A percentile compares a stretch with the other conserved stretches of the same genome.
phyloP scores from a whole-genome alignment of 768 basidiomycete genomes.

The Pleurotus salmoneostramineus region DNA sequence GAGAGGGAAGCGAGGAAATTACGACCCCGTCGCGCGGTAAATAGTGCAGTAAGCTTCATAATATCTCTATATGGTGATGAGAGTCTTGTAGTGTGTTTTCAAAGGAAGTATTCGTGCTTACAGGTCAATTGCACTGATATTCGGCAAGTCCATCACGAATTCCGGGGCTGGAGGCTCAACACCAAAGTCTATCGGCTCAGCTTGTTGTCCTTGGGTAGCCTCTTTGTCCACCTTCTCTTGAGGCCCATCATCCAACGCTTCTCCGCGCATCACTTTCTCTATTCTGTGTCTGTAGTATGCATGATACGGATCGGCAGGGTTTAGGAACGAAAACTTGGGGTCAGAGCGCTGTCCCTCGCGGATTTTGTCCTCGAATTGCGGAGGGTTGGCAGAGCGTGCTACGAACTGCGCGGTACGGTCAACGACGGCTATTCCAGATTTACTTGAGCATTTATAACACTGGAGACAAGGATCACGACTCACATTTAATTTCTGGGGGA shows the following conservation, averaged over 20 bases:
- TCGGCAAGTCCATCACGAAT: constrained; percentile 84
- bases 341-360: constrained; percentile 94
- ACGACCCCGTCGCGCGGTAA: constrained; percentile 89
- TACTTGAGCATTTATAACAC: constrained; percentile 6
- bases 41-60: constrained; percentile 93
- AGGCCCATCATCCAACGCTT: constrained; percentile 57
- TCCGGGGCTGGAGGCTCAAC: constrained; percentile 76
- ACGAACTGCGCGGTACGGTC: constrained; percentile 92
- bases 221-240: constrained; percentile 42
- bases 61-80: constrained; percentile 62
- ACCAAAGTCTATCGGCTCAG: constrained; percentile 58
- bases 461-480: constrained; percentile 31
- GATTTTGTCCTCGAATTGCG: constrained; percentile 94
- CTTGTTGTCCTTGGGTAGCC: constrained; percentile 27
- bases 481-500: constrained; percentile 93
- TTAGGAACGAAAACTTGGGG: constrained; percentile 98
- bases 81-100: neutral
- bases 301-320: constrained; percentile 96
- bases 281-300: constrained; percentile 94
- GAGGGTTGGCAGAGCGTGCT: constrained; percentile 90
- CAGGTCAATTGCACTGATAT: constrained; percentile 87
- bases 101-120: constrained; percentile 38
- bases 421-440: constrained; percentile 65
- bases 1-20: constrained; percentile 84
- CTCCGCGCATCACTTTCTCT: constrained; percentile 77